These are phyloP conservation scores for Tausonia pullulans DNA, from an alignment of 1,284 basidiomycete genomes.

Conservation along the genomic window DNA sequence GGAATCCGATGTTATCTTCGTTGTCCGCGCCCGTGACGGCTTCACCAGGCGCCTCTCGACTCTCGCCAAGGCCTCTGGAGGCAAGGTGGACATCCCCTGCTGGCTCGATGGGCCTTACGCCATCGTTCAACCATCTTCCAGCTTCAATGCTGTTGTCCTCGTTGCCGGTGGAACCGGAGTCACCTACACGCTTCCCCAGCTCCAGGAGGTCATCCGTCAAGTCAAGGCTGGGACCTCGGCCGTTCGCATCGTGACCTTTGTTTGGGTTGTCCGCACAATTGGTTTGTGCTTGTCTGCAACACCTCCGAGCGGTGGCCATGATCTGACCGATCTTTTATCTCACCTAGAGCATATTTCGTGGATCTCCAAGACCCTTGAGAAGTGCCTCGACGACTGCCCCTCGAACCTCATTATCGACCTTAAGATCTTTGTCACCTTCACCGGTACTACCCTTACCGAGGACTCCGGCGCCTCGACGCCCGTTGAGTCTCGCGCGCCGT, in stretches of 20 bases:
- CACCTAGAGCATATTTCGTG: constrained; percentile 9
- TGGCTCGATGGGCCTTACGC: constrained; percentile 33
- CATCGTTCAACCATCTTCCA: constrained; percentile 16
- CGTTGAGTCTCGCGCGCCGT: background rate
- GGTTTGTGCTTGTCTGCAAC: background rate
- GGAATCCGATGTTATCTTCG: constrained; percentile 23
- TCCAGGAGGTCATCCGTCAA: constrained; percentile 24
- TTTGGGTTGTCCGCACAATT: constrained; percentile 29
- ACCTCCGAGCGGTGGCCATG: no score
- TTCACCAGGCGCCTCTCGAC: constrained; percentile 8
- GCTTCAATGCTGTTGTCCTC: constrained; percentile 27
- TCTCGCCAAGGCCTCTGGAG: constrained; percentile 15
- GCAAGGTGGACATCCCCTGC: constrained; percentile 20
- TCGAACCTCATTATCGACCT: constrained; percentile 7
- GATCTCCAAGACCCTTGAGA: background rate
- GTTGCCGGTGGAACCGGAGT: constrained; percentile 32
- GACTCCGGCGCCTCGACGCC: background rate
- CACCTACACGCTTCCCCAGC: constrained; percentile 25
- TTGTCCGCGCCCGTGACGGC: constrained; percentile 24
- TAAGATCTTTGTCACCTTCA: constrained; percentile 7
- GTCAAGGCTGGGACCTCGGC: constrained; percentile 22
- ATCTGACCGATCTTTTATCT: no score
- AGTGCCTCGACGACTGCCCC: background rate
- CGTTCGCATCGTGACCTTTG: constrained; percentile 23
- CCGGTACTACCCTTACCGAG: background rate